These are phyloP conservation scores for Acrocalymma vagum DNA, from an alignment of 2,329 filamentous ascomycete genomes.

Conservation along the genomic window DNA sequence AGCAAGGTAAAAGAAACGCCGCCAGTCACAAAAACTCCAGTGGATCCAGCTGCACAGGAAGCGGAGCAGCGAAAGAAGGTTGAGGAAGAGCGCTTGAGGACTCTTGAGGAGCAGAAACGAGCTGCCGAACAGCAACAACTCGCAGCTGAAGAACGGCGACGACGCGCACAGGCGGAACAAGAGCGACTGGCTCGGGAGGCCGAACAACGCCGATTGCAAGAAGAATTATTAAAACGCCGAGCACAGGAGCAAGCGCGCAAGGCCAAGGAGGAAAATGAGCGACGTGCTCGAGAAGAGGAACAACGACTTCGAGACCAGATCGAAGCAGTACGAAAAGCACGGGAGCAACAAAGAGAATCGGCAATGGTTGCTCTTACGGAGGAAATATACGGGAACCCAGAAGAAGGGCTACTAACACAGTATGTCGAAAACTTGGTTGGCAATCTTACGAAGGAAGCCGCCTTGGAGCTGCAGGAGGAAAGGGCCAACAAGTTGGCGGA, in stretches of 20 bases:
- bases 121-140: constrained; percentile 9
- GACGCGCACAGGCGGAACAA: constrained; percentile 16
- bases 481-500: constrained; percentile 24
- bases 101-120: constrained; percentile 16
- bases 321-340: constrained; percentile 26
- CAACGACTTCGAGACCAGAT: constrained; percentile 23
- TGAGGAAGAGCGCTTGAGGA: constrained; percentile 15
- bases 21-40: no score
- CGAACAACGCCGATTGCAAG: constrained; percentile 23
- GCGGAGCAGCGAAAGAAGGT: constrained; percentile 22
- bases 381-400: constrained; percentile 46
- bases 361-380: constrained; percentile 45
- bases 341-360: constrained; percentile 20
- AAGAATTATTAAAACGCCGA: constrained; percentile 24
- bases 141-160: constrained; percentile 17
- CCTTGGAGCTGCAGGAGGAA: constrained; percentile 45
- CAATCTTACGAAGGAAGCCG: constrained; percentile 43
- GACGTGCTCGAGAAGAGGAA: constrained; percentile 25
- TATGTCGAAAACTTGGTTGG: constrained; percentile 52
- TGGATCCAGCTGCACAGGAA: constrained; percentile 16
- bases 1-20: no score
- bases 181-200: constrained; percentile 25
- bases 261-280: constrained; percentile 28
- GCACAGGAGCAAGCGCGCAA: constrained; percentile 21
- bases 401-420: constrained; percentile 54